Evolutionary conservation across 495 filamentous ascomycete species (phyloP).

Genomic region (Copromyces sp.): DNA sequence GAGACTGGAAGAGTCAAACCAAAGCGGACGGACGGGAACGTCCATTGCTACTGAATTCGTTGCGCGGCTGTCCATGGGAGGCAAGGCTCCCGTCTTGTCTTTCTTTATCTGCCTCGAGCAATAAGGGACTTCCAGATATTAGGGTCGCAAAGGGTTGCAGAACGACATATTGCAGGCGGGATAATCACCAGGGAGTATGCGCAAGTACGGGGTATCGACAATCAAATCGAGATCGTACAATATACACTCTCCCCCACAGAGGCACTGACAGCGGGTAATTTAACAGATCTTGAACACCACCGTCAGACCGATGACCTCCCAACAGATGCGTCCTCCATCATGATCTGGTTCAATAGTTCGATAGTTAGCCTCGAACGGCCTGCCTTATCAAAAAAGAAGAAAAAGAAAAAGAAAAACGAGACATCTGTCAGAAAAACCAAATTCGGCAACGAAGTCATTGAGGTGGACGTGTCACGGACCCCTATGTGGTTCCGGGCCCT

Average conservation of each 20-base stretch:
- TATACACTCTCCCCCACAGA: neutral
- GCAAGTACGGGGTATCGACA: neutral
- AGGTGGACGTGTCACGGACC: slow-evolving; percentile 7
- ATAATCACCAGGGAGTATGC: neutral
- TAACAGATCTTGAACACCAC: neutral
- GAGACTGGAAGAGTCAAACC: slow-evolving; percentile 15
- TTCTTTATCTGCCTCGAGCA: neutral
- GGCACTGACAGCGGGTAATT: neutral
- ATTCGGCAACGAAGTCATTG: slow-evolving; percentile 10
- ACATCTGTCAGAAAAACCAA: neutral
- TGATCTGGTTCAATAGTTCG: neutral
- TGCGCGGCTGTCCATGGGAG: neutral
- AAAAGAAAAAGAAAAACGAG: neutral
- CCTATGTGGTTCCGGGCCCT: slow-evolving; percentile 14
- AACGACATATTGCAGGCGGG: slow-evolving; percentile 11
- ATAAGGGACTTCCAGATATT: neutral
- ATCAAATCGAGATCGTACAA: neutral
- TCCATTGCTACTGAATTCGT: neutral
- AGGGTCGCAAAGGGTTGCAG: slow-evolving; percentile 5
- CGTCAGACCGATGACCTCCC: neutral
- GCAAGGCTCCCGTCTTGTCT: neutral
- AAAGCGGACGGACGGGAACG: neutral
- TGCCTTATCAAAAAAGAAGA: neutral
- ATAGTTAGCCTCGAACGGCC: neutral
- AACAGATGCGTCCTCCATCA: neutral